A percentile compares a stretch with the other conserved stretches of the same genome.
These are phyloP conservation scores for Hibiscus syriacus DNA, from an alignment of 345 rosid genomes.

Conservation along the genomic window DNA sequence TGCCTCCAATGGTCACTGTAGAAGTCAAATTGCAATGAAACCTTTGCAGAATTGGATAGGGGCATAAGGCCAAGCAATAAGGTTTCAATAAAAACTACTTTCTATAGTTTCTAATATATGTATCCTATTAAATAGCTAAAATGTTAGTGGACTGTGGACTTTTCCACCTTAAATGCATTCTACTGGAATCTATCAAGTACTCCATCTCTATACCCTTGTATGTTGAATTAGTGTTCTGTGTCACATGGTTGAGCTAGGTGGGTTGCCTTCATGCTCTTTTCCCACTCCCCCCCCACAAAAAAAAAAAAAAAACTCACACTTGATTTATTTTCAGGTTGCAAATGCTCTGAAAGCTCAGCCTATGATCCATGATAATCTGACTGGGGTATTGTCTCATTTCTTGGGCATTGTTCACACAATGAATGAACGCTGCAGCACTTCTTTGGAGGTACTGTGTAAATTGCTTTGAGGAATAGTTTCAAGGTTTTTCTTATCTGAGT, in stretches of 20 bases:
- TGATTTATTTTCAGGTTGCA: slow-evolving; percentile 40
- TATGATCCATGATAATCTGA: slow-evolving; percentile 44
- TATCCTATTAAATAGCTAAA: neutral
- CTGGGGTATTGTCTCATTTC: slow-evolving; percentile 53
- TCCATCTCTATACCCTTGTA: neutral
- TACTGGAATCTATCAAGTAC: neutral
- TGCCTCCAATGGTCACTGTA: neutral
- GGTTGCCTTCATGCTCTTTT: neutral
- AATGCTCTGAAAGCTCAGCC: slow-evolving; percentile 77
- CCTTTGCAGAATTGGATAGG: neutral
- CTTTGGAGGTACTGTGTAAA: slow-evolving; percentile 58
- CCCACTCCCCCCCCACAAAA: neutral
- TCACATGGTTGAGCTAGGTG: neutral
- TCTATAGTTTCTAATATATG: neutral
- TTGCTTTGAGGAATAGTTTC: neutral
- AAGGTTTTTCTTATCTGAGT: neutral
- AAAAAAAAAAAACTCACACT: neutral
- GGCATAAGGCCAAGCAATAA: neutral
- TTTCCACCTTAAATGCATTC: neutral
- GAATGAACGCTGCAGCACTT: slow-evolving; percentile 70
- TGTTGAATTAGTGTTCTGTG: neutral
- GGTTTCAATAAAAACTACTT: neutral
- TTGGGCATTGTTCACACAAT: slow-evolving; percentile 73
- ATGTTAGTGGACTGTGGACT: neutral
- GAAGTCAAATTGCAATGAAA: neutral